A percentile compares a stretch with the other conserved stretches of the same genome.
Evolutionary conservation across 352 stramenopile genomes (phyloP).

Genomic region (Globisporangium radiosum): DNA sequence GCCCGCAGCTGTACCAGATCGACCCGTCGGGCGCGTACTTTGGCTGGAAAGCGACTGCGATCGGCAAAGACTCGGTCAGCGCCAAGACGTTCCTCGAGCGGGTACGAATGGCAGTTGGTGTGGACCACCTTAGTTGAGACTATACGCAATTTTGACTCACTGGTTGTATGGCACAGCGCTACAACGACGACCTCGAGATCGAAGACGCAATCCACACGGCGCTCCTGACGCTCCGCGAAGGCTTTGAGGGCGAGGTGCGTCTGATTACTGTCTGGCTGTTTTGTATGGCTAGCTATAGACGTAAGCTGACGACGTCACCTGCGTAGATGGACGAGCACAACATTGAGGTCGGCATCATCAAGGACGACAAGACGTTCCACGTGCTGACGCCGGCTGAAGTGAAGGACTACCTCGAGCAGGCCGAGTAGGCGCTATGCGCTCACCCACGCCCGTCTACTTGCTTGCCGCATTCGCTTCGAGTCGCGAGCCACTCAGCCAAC

Average conservation of each 20-base stretch:
- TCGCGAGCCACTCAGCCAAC: background rate
- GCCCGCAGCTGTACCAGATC: slow-evolving; percentile 97
- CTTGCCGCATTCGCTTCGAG: background rate
- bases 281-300: background rate
- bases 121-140: slow-evolving; percentile 14
- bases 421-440: slow-evolving; percentile 78
- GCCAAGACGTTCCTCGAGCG: slow-evolving; percentile 99
- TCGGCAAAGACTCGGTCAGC: slow-evolving; percentile 97
- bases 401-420: slow-evolving; percentile 99
- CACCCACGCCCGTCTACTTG: background rate
- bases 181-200: slow-evolving; percentile 97
- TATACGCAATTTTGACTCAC: background rate
- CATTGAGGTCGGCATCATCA: slow-evolving; percentile 98
- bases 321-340: slow-evolving; percentile 96
- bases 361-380: slow-evolving; percentile 95
- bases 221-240: slow-evolving; percentile 97
- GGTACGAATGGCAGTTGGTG: slow-evolving; percentile 39
- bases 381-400: slow-evolving; percentile 97
- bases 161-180: slow-evolving; percentile 40
- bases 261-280: background rate
- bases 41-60: slow-evolving; percentile 99
- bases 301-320: background rate
- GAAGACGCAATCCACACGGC: slow-evolving; percentile 99
- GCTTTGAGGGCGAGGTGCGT: slow-evolving; percentile 93
- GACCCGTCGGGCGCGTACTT: slow-evolving; percentile 98